phyloP scores from a whole-genome alignment of 2,329 filamentous ascomycete genomes.

The Pyrenophora tritici-repentis region DNA sequence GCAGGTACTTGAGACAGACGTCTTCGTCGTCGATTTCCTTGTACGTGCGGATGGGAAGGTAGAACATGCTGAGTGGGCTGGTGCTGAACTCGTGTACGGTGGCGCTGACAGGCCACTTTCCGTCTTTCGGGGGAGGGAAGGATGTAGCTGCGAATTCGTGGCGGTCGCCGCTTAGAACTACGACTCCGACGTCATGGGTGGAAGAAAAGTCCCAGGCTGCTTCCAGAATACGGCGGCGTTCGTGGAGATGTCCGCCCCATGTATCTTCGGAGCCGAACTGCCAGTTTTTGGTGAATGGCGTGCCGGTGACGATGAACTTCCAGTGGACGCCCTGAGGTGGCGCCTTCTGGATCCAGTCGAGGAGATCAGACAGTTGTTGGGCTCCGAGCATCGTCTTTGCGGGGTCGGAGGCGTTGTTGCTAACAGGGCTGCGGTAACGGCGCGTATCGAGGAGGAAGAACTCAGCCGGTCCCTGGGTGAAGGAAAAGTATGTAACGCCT shows the following conservation, averaged over 20 bases:
- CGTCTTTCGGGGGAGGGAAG: constrained; percentile 66
- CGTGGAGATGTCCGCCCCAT: constrained; percentile 88
- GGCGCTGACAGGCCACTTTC: constrained; percentile 55
- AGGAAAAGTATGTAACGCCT: constrained; percentile 83
- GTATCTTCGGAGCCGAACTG: constrained; percentile 85
- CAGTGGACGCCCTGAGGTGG: constrained; percentile 81
- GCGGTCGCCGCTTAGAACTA: constrained; percentile 88
- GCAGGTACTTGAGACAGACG: constrained; percentile 82
- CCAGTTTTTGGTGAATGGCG: constrained; percentile 99
- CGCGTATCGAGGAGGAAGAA: constrained; percentile 96
- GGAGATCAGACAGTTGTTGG: constrained; percentile 77
- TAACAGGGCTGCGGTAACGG: constrained; percentile 75
- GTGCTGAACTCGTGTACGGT: constrained; percentile 87
- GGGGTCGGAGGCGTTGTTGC: constrained; percentile 63
- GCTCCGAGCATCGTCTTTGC: constrained; percentile 87
- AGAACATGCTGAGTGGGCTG: constrained; percentile 92
- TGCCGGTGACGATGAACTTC: constrained; percentile 89
- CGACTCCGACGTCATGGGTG: constrained; percentile 71
- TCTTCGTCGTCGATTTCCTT: constrained; percentile 80
- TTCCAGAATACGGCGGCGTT: constrained; percentile 79
- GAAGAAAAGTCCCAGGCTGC: constrained; percentile 89
- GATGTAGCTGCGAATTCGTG: constrained; percentile 95
- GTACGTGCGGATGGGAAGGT: constrained; percentile 83
- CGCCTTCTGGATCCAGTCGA: constrained; percentile 74
- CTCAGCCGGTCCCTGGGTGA: constrained; percentile 84